Base-by-base conservation (phyloP, 163 green algal species). In the Scenedesmus sp. region DNA sequence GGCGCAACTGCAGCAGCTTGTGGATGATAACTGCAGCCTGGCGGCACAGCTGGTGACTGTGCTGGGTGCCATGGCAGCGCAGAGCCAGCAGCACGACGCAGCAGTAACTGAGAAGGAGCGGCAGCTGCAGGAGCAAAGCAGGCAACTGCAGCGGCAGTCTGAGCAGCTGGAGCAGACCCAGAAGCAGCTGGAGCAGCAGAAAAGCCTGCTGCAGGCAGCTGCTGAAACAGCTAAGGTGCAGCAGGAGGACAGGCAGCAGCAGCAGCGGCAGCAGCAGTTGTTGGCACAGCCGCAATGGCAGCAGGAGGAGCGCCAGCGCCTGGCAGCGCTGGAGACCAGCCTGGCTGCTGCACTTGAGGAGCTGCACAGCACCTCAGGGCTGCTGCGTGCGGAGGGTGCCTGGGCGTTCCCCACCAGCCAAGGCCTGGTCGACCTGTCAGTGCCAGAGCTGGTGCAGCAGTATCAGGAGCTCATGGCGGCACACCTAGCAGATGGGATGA, bases 391-490 rank as follows among this genome's bases (percentile, higher is more conserved):
- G 2, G 59, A 81, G 18, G 83, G 40, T 61, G 59, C 83, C 16
- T 89, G 83, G 83, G 83, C 83, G 33, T 89, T 89, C 43, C 42
- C 83, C 12, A 89, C 83, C 40, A 82, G 37, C 18, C 40, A 59
- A 46, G 83, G 83, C 35, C 42, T 70, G 10, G 15, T 89, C 15
- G 59, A 89, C 24, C 26, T 89, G 40, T 81, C 83, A 35, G 43
- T 70, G 40, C 83, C 83, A 24, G 40, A 89, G 20, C 20, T 81
- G 33, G 83, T 89, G 37, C 61, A 82, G 22, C 83, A 65, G 40
- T 89, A 89, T 10, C 59, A 81, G 83, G 22, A 61, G n/a, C 40
- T 68, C 24, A 89, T 89, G 59, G 82, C 65, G 61, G 33, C 16
- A 18, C 83, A 81, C 10, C 35, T 89, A 40, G 44, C 68, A 24